Evolutionary conservation across 1,284 basidiomycete species (phyloP).

Genomic region (Fomes fomentarius): DNA sequence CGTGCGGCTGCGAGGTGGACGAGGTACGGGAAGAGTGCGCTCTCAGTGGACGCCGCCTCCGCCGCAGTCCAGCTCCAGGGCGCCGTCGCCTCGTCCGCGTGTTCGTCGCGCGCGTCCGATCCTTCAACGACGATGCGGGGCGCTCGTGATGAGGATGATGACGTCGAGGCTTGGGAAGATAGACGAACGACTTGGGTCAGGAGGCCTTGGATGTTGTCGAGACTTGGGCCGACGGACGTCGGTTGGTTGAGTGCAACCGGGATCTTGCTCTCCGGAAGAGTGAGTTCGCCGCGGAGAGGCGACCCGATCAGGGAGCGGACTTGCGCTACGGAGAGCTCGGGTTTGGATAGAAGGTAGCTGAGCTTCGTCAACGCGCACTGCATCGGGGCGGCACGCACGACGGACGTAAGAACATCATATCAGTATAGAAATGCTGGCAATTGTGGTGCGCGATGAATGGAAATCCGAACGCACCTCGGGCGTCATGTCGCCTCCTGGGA

Average conservation of each 20-base stretch:
- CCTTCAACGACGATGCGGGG: slow-evolving; percentile 49
- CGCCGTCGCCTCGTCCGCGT: slow-evolving; percentile 57
- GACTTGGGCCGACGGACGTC: slow-evolving; percentile 47
- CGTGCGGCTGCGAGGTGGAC: slow-evolving; percentile 77
- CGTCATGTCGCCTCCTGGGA: slow-evolving; percentile 90
- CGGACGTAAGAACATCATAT: too few species aligned
- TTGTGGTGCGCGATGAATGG: not conserved
- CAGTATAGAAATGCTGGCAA: too few species aligned
- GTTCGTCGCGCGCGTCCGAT: slow-evolving; percentile 33
- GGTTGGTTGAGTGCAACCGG: slow-evolving; percentile 42
- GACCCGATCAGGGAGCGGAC: slow-evolving; percentile 79
- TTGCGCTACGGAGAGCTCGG: slow-evolving; percentile 68
- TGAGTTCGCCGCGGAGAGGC: slow-evolving; percentile 88
- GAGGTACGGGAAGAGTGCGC: slow-evolving; percentile 72
- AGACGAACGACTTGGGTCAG: slow-evolving; percentile 70
- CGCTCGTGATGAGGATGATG: slow-evolving; percentile 32
- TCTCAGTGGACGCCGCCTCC: slow-evolving; percentile 69
- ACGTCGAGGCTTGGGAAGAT: slow-evolving; percentile 47
- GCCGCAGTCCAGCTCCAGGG: slow-evolving; percentile 79
- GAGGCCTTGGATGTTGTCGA: slow-evolving; percentile 64
- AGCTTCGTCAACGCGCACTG: slow-evolving; percentile 90
- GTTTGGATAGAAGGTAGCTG: slow-evolving; percentile 86
- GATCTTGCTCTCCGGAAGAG: slow-evolving; percentile 45
- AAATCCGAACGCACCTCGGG: slow-evolving; percentile 81
- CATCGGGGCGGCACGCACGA: too few species aligned